These are phyloP conservation scores for Wallacemonas rigidus DNA, from an alignment of 208 protist genomes.

Conservation along the genomic window DNA sequence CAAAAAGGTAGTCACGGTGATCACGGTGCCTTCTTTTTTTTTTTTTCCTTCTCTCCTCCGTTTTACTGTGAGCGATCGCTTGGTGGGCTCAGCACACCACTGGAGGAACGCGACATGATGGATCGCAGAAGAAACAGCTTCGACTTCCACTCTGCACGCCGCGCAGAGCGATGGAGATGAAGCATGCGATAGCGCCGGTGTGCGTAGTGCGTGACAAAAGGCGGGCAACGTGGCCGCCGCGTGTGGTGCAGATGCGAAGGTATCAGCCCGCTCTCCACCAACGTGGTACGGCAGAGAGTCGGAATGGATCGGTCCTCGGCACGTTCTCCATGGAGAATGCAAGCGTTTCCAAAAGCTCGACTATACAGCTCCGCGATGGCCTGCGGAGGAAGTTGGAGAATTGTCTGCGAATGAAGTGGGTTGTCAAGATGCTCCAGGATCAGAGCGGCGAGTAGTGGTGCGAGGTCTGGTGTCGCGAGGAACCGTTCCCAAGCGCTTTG, in stretches of 20 bases:
- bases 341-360: background rate
- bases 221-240: background rate
- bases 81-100: too few species aligned
- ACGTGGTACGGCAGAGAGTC: background rate
- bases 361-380: background rate
- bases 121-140: slow-evolving; percentile 1
- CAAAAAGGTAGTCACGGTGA: too few species aligned
- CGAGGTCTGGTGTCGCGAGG: background rate
- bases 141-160: slow-evolving; percentile 5
- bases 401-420: background rate
- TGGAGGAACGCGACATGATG: background rate
- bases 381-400: background rate
- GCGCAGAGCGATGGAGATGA: slow-evolving; percentile 2
- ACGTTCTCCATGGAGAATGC: background rate
- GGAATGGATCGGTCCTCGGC: background rate
- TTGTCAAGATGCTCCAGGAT: background rate
- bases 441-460: background rate
- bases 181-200: background rate
- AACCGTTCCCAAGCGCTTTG: background rate
- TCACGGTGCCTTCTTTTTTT: too few species aligned
- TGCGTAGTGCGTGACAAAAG: background rate
- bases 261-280: background rate
- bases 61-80: too few species aligned
- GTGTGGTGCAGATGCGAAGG: background rate
- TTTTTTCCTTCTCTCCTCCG: too few species aligned